Conservation (phyloP, 23 red algal species). For the Pyropia haitanensis region DNA sequence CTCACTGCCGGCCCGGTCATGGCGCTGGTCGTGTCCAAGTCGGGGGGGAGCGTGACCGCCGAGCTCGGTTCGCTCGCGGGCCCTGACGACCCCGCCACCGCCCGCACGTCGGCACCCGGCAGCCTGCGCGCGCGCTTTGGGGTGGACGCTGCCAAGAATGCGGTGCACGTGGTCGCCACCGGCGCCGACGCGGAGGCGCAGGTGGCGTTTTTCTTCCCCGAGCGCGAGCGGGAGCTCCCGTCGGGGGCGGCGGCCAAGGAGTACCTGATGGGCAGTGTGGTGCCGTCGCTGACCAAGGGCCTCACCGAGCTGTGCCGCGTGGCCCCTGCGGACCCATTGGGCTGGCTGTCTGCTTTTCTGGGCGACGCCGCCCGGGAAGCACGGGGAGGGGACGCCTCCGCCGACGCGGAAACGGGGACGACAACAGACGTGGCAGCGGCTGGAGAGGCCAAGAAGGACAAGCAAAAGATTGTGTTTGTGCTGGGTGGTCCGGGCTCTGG, state of each 20-base stretch:
- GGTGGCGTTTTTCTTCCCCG: conserved; percentile 56
- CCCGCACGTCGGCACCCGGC: conserved; percentile 46
- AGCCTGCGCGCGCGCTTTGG: conserved; percentile 71
- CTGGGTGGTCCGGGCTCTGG: conserved; percentile 90
- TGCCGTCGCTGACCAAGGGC: conserved; percentile 57
- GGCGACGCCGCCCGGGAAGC: too few relatives aligned
- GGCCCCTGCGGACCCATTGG: conserved; percentile 64
- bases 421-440: too few relatives aligned
- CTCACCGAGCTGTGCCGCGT: conserved; percentile 72
- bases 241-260: conserved; percentile 64
- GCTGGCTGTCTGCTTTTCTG: conserved; percentile 41
- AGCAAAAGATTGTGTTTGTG: conserved; percentile 70
- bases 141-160: conserved; percentile 46
- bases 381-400: too few relatives aligned
- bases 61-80: conserved; percentile 46
- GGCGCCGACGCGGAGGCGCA: conserved; percentile 26
- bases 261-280: conserved; percentile 62
- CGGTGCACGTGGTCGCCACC: conserved; percentile 42
- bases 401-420: too few relatives aligned
- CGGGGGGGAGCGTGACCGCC: conserved; percentile 16
- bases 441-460: too few relatives aligned
- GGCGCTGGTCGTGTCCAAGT: conserved; percentile 59
- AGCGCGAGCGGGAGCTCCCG: conserved; percentile 4
- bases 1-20: conserved; percentile 42
- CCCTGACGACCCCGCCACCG: conserved; percentile 44